phyloP scores from a whole-genome alignment of 257 asterid genomes.

The Pogostemon cablin region DNA sequence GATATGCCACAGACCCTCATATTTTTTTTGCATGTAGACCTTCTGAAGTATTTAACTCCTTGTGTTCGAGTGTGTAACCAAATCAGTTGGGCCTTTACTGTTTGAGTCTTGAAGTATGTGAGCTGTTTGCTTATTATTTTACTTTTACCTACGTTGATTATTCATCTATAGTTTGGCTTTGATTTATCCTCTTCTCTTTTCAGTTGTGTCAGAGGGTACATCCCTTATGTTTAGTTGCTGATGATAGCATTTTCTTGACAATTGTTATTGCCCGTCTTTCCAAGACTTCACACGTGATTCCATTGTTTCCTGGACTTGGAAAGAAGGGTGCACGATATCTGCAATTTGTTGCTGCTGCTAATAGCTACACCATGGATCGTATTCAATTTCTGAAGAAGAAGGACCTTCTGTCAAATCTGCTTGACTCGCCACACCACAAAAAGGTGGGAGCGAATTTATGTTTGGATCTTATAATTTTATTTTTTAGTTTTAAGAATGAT shows the following conservation, averaged over 20 bases:
- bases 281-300: conserved; percentile 64
- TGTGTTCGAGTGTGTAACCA: conserved; percentile 3
- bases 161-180: conserved; percentile 18
- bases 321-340: conserved; percentile 65
- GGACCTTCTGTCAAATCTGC: conserved; percentile 51
- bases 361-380: conserved; percentile 64
- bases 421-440: conserved; percentile 44
- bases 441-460: conserved; percentile 45
- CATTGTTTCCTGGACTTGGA: conserved; percentile 84
- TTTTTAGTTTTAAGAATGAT: conserved; percentile 14
- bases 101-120: conserved; percentile 19
- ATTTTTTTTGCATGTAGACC: conserved; percentile 1
- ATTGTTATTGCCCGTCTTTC: conserved; percentile 60
- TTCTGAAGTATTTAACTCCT: not conserved
- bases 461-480: conserved; percentile 1
- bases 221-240: conserved; percentile 76
- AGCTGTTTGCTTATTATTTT: conserved; percentile 19
- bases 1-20: not conserved
- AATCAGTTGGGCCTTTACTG: conserved; percentile 2
- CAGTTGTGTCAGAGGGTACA: conserved; percentile 62
- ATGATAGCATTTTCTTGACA: conserved; percentile 83
- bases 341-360: conserved; percentile 63
- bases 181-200: conserved; percentile 28
- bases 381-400: conserved; percentile 49
- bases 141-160: conserved; percentile 25